These are phyloP conservation scores for Zygoascus sp. DNA, from an alignment of 1,139 yeast genomes.

Conservation along the genomic window DNA sequence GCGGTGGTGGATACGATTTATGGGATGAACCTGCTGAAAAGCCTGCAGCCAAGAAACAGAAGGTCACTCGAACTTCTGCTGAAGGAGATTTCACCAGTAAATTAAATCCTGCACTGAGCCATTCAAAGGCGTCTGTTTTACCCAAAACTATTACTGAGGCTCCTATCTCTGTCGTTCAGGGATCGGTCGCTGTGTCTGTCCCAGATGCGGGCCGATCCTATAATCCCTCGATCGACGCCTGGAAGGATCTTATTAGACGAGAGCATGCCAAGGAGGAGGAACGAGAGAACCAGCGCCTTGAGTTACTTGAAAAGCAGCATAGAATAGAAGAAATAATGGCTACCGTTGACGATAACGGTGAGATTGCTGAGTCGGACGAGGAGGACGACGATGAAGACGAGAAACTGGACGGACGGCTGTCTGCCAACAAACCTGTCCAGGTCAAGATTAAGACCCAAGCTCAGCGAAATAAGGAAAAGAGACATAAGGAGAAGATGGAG, in stretches of 20 bases:
- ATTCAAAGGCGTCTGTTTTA: constrained; percentile 18
- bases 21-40: constrained; percentile 49
- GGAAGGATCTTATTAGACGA: constrained; percentile 66
- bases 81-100: constrained; percentile 16
- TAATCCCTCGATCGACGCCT: constrained; percentile 80
- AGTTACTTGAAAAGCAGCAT: constrained; percentile 55
- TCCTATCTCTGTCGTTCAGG: constrained; percentile 46
- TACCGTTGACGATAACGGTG: constrained; percentile 44
- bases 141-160: constrained; percentile 47
- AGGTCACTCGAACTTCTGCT: constrained; percentile 16
- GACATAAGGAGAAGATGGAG: constrained; percentile 56
- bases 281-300: constrained; percentile 58
- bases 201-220: constrained; percentile 90
- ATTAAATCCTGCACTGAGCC: constrained; percentile 19
- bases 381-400: constrained; percentile 32
- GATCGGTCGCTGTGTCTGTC: constrained; percentile 38
- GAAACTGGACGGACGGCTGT: constrained; percentile 42
- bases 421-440: constrained; percentile 67
- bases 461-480: constrained; percentile 67
- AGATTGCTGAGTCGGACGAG: constrained; percentile 39
- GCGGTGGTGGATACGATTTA: constrained; percentile 52
- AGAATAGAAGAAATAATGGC: constrained; percentile 62
- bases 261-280: constrained; percentile 66
- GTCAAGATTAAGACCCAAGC: constrained; percentile 71
- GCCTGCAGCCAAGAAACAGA: constrained; percentile 24